Evolutionary conservation across 2,329 filamentous ascomycete species (phyloP).

Genomic region (Xylariaceae sp.): DNA sequence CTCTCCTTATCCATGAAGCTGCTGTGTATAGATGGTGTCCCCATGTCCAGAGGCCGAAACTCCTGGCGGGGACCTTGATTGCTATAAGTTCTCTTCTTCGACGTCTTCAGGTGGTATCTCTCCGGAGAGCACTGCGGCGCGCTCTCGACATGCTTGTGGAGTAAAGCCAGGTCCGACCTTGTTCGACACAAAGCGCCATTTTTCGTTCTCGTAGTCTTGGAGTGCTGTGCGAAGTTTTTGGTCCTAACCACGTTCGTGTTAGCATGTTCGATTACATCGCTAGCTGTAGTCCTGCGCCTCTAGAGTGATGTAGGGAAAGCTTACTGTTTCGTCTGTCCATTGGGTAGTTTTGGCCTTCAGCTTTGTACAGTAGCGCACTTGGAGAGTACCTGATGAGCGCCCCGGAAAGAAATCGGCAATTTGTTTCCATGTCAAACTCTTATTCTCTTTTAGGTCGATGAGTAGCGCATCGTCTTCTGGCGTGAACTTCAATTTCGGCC

Average conservation of each 20-base stretch:
- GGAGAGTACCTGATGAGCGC: conserved; percentile 81
- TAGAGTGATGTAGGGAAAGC: conserved; percentile 21
- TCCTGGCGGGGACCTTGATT: conserved; percentile 50
- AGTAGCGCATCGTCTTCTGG: conserved; percentile 85
- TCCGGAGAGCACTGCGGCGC: conserved; percentile 59
- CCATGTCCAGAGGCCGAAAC: conserved; percentile 40
- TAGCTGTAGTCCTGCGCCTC: too few species aligned
- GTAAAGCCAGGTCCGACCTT: conserved; percentile 91
- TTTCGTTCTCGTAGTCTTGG: conserved; percentile 84
- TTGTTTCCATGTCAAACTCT: conserved; percentile 94
- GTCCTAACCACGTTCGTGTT: conserved; percentile 46
- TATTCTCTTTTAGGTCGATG: conserved; percentile 89
- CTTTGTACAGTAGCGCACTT: conserved; percentile 93
- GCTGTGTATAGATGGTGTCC: conserved; percentile 43
- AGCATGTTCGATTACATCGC: conserved; percentile 2
- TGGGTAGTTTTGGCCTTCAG: conserved; percentile 89
- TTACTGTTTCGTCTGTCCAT: conserved; percentile 91
- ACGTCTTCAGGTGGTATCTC: conserved; percentile 28
- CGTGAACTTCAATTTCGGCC: conserved; percentile 91
- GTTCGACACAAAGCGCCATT: conserved; percentile 86
- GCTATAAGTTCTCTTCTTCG: conserved; percentile 43
- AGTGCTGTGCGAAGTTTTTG: conserved; percentile 72
- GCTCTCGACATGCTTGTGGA: conserved; percentile 79
- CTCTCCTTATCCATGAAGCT: conserved; percentile 30
- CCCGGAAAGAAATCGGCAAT: conserved; percentile 96